These are phyloP conservation scores for Pterocarpus macrocarpus DNA, from an alignment of 306 rosid genomes.

Conservation along the genomic window DNA sequence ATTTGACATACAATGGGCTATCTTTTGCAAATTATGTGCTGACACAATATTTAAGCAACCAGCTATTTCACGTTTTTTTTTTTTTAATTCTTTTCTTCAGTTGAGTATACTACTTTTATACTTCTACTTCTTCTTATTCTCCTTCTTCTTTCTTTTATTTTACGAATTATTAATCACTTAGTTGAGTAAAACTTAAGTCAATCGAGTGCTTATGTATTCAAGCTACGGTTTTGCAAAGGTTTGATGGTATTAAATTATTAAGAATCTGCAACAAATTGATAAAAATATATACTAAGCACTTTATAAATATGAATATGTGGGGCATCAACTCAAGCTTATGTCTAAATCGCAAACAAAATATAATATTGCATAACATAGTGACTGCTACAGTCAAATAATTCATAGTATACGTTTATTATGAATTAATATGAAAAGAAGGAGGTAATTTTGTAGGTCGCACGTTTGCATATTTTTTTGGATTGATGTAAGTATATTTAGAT, in stretches of 20 bases:
- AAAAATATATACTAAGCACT: too few relatives aligned
- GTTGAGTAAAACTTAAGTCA: slow-evolving; percentile 38
- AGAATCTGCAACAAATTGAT: neutral
- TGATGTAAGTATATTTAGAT: too few relatives aligned
- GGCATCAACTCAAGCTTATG: neutral
- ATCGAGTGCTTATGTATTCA: neutral
- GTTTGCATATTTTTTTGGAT: too few relatives aligned
- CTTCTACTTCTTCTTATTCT: too few relatives aligned
- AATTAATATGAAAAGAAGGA: too few relatives aligned
- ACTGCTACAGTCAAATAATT: neutral
- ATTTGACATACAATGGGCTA: neutral
- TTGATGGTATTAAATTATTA: neutral
- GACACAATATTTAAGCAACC: slow-evolving; percentile 10
- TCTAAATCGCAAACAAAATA: neutral
- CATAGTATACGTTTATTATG: too few relatives aligned
- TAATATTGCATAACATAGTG: neutral
- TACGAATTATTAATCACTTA: neutral
- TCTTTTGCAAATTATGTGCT: slow-evolving; percentile 20
- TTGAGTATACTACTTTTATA: too few relatives aligned
- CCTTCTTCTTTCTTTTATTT: too few relatives aligned
- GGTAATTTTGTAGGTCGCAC: too few relatives aligned
- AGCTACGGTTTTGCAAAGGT: neutral
- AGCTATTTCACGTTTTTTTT: too few relatives aligned
- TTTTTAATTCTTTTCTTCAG: too few relatives aligned
- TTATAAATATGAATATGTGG: neutral